These are phyloP conservation scores for Penicillium italicum DNA, from an alignment of 2,329 filamentous ascomycete genomes.

Conservation along the genomic window DNA sequence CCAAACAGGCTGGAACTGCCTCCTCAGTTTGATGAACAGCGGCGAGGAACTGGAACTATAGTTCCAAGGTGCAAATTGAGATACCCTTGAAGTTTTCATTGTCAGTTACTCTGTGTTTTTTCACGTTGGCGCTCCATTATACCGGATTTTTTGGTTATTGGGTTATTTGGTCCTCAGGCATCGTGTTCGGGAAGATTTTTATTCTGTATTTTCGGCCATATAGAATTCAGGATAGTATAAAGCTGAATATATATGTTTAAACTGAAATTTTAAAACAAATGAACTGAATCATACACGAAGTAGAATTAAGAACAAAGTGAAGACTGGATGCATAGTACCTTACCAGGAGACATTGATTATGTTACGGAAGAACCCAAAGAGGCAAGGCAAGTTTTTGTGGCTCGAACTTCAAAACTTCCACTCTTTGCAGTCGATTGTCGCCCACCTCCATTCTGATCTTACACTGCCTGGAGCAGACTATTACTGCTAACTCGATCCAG, in stretches of 20 bases:
- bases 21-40: constrained; percentile 56
- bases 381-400: constrained; percentile 25
- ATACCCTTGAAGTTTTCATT: constrained; percentile 21
- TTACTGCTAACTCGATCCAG: constrained; percentile 6
- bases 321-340: background rate
- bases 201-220: background rate
- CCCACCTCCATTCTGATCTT: constrained; percentile 19
- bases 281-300: background rate
- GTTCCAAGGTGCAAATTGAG: constrained; percentile 31
- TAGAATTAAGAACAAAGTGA: background rate
- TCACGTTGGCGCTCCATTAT: constrained; percentile 10
- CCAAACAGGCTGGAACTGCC: constrained; percentile 55
- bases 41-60: constrained; percentile 29
- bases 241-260: background rate
- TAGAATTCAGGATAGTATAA: background rate
- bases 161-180: constrained; percentile 2
- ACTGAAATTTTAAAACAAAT: background rate
- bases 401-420: constrained; percentile 33
- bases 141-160: constrained; percentile 3
- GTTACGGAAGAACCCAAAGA: constrained; percentile 22
- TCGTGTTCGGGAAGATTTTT: background rate
- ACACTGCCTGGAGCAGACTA: constrained; percentile 42
- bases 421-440: constrained; percentile 21
- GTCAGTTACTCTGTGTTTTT: constrained; percentile 5
- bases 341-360: constrained; percentile 11